Base-by-base conservation (phyloP, 331 rosid species). In the Phaseolus coccineus region DNA sequence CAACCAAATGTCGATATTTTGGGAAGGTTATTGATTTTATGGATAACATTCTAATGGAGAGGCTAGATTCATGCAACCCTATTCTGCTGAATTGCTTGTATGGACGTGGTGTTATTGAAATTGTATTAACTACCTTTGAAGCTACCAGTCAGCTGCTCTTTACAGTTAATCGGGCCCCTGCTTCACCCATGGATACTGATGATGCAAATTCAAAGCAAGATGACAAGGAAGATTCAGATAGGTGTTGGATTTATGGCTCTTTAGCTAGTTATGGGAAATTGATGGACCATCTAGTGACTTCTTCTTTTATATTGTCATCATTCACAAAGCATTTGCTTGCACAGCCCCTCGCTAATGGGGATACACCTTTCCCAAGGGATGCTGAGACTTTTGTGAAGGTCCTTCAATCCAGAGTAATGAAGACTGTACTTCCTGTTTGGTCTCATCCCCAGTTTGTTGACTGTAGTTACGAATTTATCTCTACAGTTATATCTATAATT, bases 151-250 rank as follows among this genome's bases (percentile, higher is more conserved):
- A 96, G 84, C 85, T 96, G 82, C 95, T 91, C 79, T 90, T 93
- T 82, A 82, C 96, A 3, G 88, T 90, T 19, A 94, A 90, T 71
- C 78, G 96, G 73, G 84, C 87, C 67, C 97, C 97, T 81, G 90
- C 95, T 69, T 93, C 98, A 2, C 99, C 98, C 55, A 96, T 96
- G 99, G 99, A 96, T 81, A 96, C 95, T 14, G 99, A 96, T 82
- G 97, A 91, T 79, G 88, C 80, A 78, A 87, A 78, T 87, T 80
- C 71, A 57, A 91, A 90, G 85, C 97, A 81, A 70, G 97, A 90
- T 74, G 95, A 82, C 73, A 90, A 91, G 78, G 93, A 87, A 57
- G 99, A 91, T 72, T 80, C 77, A 19, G 94, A 90, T 80, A 91
- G 88, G 74, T 90, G 95, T 4, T 96, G 99, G 99, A 86, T 93